Percentiles rank a stretch among this genome's conserved stretches.
Conservation (phyloP, 192 early-diverging fungal genomes). For the Fimicolochytrium jonesii region DNA sequence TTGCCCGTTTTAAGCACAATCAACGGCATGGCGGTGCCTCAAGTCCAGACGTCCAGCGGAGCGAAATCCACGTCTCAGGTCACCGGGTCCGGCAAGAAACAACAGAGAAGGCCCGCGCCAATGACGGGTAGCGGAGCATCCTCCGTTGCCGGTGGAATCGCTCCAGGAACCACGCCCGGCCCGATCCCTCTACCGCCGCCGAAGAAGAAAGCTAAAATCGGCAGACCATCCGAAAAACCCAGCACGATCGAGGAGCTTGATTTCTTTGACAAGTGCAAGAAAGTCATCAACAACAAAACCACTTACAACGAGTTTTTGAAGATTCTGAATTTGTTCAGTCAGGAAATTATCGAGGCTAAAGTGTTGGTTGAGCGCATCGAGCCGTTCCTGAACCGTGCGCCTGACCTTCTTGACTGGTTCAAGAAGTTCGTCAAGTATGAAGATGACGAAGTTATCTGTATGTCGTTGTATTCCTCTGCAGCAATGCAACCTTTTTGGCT, state of each 20-base stretch:
- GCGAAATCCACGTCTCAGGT: not conserved
- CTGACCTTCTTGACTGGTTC: conserved; percentile 93
- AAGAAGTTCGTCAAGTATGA: conserved; percentile 83
- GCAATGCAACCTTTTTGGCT: not conserved
- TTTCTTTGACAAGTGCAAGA: conserved; percentile 91
- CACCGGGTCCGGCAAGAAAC: conserved; percentile 25
- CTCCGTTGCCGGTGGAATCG: not conserved
- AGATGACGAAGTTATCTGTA: conserved; percentile 63
- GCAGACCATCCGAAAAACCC: conserved; percentile 7
- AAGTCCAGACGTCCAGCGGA: conserved; percentile 3
- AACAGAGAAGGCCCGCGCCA: conserved; percentile 23
- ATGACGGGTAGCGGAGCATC: not conserved
- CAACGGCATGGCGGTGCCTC: conserved; percentile 45
- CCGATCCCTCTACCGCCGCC: conserved; percentile 20
- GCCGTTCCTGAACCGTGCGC: conserved; percentile 75
- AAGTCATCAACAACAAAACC: conserved; percentile 77
- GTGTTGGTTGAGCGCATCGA: conserved; percentile 79
- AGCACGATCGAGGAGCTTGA: conserved; percentile 72
- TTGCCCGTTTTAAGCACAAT: conserved; percentile 36
- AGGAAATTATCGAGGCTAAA: conserved; percentile 85
- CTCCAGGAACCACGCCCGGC: not conserved
- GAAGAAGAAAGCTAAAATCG: conserved; percentile 34
- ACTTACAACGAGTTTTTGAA: conserved; percentile 97
- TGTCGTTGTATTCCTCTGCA: conserved; percentile 20
- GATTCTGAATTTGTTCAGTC: conserved; percentile 87